Evolutionary conservation across 176 grass and related monocot species (phyloP), one percentile per base, ranked within the genome.

Genomic region (Metroxylon sagu): DNA sequence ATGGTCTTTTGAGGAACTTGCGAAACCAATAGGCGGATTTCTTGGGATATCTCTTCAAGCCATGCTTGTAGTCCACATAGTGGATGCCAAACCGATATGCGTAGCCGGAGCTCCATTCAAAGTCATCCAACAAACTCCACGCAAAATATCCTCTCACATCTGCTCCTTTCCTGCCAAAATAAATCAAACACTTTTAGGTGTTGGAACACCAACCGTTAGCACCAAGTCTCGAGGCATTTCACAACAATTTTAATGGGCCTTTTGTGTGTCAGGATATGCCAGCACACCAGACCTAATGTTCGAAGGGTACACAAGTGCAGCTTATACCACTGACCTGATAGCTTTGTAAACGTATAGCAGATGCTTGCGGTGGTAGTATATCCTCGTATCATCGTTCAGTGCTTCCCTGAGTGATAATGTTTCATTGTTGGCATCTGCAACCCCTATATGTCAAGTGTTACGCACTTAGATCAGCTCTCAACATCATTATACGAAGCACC

Each of bases 91-190:
- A 95, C 1, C 74, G 84, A 18, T 66, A 67, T 0, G 73, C 78
- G 78, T 67, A 95, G 0, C 89, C 89, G 3, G 76, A 76, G 0
- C 62, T 76, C 80, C 84, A 93, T 76, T 93, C 84, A 52, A 81
- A 93, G 72, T 74, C 70, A 74, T 95, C 89, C 71, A 88, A 77
- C 27, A 88, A 80, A 0, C 71, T 84, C 88, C 88, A 93, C 5
- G 71, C 56, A 64, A 84, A 95, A 56, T 88, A 85, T 0, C 80
- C 89, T 64, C 56, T 81, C 4, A 94, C 81, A 4, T 84, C 70
- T 3, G 62, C 80, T 51, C 85, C 85, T 23, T 79, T 16, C 77
- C 76, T 80, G 50, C 35, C 6, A 61, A 15, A 18, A 59, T 49
- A 55, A 30, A 21, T 19, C n/a, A 49, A 8, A 50, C 19, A 58